Evolutionary conservation across 768 basidiomycete species (phyloP).

Genomic region (Dioszegia hungarica): DNA sequence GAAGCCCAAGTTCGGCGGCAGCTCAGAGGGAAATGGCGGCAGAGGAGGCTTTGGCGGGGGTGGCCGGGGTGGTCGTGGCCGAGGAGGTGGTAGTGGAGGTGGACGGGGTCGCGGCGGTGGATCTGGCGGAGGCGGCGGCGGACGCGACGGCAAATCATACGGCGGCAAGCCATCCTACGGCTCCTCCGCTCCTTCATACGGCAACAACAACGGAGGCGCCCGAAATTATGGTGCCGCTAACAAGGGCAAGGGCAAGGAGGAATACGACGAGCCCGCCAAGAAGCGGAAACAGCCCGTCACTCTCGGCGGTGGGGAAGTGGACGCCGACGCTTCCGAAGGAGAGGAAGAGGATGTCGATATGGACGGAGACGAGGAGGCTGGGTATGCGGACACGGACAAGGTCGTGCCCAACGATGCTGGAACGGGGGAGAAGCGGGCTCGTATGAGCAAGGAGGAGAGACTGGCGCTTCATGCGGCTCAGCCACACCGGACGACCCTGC

Average conservation of each 20-base stretch:
- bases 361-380: conserved; percentile 28
- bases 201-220: neutral
- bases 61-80: neutral
- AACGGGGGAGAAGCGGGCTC: conserved; percentile 16
- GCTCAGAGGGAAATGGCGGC: neutral
- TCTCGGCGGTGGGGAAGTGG: conserved; percentile 25
- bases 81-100: neutral
- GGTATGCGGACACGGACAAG: conserved; percentile 9
- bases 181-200: neutral
- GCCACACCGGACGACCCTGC: conserved; percentile 45
- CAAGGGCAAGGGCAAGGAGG: conserved; percentile 11
- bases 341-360: conserved; percentile 30
- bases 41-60: neutral
- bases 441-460: conserved; percentile 43
- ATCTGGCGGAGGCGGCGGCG: neutral
- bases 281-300: conserved; percentile 34
- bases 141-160: neutral
- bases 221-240: neutral
- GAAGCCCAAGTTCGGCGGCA: neutral
- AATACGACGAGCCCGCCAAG: conserved; percentile 4
- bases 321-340: conserved; percentile 7
- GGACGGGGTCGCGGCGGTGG: neutral
- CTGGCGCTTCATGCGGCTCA: conserved; percentile 44
- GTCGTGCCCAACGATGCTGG: conserved; percentile 6
- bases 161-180: neutral